Evolutionary conservation across 768 basidiomycete species (phyloP).

Genomic region (Megacollybia marginata): DNA sequence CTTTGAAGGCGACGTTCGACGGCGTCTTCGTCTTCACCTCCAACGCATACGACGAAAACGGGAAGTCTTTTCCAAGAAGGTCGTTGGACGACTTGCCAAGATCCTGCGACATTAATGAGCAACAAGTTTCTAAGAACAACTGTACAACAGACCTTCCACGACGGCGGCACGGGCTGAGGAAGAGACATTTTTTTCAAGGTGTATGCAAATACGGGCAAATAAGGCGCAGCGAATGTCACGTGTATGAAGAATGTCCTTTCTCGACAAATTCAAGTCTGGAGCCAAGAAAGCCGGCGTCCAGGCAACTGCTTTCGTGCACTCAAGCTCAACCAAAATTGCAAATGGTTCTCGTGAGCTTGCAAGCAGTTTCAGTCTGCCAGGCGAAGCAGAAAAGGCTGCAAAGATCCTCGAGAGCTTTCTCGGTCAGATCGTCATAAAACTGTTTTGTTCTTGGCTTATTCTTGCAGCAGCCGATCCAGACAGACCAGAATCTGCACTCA

Average conservation of each 20-base stretch:
- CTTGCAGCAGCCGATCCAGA: slow-evolving; percentile 67
- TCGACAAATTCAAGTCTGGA: slow-evolving; percentile 75
- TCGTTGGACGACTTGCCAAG: slow-evolving; percentile 97
- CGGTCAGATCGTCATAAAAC: slow-evolving; percentile 39
- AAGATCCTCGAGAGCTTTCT: slow-evolving; percentile 87
- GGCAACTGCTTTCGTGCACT: slow-evolving; percentile 67
- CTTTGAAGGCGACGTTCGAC: slow-evolving; percentile 90
- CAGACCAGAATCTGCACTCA: slow-evolving; percentile 84
- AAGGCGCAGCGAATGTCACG: too few relatives aligned
- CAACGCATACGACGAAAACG: slow-evolving; percentile 60
- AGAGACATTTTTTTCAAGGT: slow-evolving; percentile 49
- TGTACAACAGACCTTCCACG: slow-evolving; percentile 74
- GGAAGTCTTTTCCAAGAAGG: slow-evolving; percentile 89
- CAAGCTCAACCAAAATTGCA: slow-evolving; percentile 60
- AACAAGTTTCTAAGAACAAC: background rate
- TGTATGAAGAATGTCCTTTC: slow-evolving; percentile 35
- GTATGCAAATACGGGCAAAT: too few relatives aligned
- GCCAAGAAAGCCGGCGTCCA: slow-evolving; percentile 79
- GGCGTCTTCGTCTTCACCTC: slow-evolving; percentile 89
- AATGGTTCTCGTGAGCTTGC: slow-evolving; percentile 72
- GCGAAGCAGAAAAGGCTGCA: slow-evolving; percentile 91
- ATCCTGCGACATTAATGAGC: slow-evolving; percentile 42
- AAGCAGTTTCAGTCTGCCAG: slow-evolving; percentile 82
- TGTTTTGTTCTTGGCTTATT: slow-evolving; percentile 2
- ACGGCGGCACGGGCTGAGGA: slow-evolving; percentile 93